Conservation (phyloP, 306 rosid species). For the Ormosia semicastrata region DNA sequence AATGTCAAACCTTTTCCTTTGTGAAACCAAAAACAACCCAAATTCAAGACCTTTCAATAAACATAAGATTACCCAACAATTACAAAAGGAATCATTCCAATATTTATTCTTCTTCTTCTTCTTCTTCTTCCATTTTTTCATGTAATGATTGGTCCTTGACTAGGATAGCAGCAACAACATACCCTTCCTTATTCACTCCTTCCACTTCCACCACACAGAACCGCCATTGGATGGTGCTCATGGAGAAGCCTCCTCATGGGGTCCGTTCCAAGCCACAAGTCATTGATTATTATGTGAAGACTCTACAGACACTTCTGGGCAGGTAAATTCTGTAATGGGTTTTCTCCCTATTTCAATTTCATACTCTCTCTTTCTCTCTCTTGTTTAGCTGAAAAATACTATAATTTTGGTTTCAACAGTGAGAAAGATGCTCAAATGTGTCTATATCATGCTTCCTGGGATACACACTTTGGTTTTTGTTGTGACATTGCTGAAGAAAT, state of each 20-base stretch:
- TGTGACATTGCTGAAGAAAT: constrained; percentile 71
- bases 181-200: constrained; percentile 39
- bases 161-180: constrained; percentile 34
- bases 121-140: constrained; percentile 23
- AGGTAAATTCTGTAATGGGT: constrained; percentile 43
- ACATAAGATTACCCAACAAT: constrained; percentile 32
- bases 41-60: constrained; percentile 31
- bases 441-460: constrained; percentile 77
- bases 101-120: constrained; percentile 33
- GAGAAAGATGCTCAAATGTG: constrained; percentile 83
- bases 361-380: background rate
- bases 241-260: constrained; percentile 62
- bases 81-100: background rate
- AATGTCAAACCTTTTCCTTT: constrained; percentile 29
- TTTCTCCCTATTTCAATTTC: background rate
- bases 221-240: constrained; percentile 70
- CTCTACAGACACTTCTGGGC: constrained; percentile 54
- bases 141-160: constrained; percentile 7
- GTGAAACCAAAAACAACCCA: constrained; percentile 34
- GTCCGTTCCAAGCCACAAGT: constrained; percentile 47
- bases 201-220: constrained; percentile 37
- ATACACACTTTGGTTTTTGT: constrained; percentile 65
- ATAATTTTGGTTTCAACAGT: constrained; percentile 40
- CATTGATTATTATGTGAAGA: constrained; percentile 56
- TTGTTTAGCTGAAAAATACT: constrained; percentile 17